Percentiles rank a stretch among this genome's conserved stretches.
These are phyloP conservation scores for Trichoderma harzianum DNA, from an alignment of 2,329 filamentous ascomycete genomes.

Conservation along the genomic window DNA sequence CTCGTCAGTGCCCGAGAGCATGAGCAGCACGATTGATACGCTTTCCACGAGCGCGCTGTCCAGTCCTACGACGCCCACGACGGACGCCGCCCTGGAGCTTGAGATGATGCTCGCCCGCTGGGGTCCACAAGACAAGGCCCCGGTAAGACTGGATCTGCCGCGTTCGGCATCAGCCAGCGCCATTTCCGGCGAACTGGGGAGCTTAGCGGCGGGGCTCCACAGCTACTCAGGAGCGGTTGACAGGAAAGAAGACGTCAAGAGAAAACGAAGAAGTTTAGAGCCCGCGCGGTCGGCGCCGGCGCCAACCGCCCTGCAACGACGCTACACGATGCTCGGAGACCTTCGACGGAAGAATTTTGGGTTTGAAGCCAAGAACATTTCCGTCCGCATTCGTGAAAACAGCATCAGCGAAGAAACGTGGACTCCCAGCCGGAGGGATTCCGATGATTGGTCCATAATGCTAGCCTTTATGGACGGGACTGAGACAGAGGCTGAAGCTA, in stretches of 20 bases:
- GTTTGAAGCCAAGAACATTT: conserved; percentile 20
- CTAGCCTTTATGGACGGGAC: conserved; percentile 34
- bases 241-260: conserved; percentile 20
- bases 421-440: conserved; percentile 26
- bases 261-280: conserved; percentile 16
- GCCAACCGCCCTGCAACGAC: conserved; percentile 22
- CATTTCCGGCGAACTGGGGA: conserved; percentile 29
- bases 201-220: conserved; percentile 28
- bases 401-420: conserved; percentile 29
- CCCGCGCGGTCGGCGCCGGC: conserved; percentile 15
- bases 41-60: conserved; percentile 27
- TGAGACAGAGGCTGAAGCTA: conserved; percentile 17
- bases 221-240: conserved; percentile 27
- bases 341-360: conserved; percentile 24
- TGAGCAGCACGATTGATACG: conserved; percentile 27
- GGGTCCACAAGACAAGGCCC: conserved; percentile 28
- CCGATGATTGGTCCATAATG: conserved; percentile 38
- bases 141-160: conserved; percentile 15
- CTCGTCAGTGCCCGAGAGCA: conserved; percentile 29
- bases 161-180: conserved; percentile 27
- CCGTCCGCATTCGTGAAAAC: conserved; percentile 21
- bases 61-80: conserved; percentile 21
- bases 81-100: conserved; percentile 21
- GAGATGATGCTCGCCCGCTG: conserved; percentile 26
- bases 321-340: conserved; percentile 26